Evolutionary conservation across 768 basidiomycete genomes (phyloP), one percentile per base, ranked within the genome.

Genomic region (Infundibulicybe gibba): DNA sequence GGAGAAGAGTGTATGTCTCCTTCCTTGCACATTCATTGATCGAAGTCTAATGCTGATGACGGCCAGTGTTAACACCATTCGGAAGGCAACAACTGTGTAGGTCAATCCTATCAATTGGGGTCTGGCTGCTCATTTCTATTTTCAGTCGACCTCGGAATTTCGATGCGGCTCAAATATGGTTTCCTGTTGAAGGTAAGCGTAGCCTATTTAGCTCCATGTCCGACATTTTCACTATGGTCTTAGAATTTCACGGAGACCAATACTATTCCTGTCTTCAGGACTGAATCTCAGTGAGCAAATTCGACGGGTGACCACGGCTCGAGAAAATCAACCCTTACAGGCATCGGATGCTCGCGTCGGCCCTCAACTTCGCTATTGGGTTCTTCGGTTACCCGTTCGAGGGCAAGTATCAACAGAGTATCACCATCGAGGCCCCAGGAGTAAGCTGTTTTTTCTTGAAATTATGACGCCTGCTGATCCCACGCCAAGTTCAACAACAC

Each of bases 81-180:
- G 92, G 93, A 41, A 72, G 93, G 41, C 82, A 89, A 56, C 92
- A 97, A 54, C 67, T 94, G 3, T 94, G 85, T 87, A 48, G 83
- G 67, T 11, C 8, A 8, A 30, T 5, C 30, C 17, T 12, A 5
- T 43, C 38, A 40, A 10, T 14, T 9, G 3, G 6, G 15, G 9
- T 43, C 13, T 25, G 25, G 9, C 34, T 40, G 10, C 31, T 21
- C 1, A 46, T 9, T 15, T 21, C 41, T 21, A 16, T 13, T 19
- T 25, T 1, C 47, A 85, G 83, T 71, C 57, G 81, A 84, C 55
- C 66, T 90, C 47, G 83, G 86, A 31, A 72, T 88, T 11, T 83
- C 87, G 9, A 79, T 80, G 60, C 76, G 85, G 16, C 71, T 89
- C 53, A 83, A 89, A 70, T 93, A 92, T 53, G 90, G 89, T 0